Base-by-base conservation (phyloP, 2,329 filamentous ascomycete genomes). In the Aspergillus carbonarius region DNA sequence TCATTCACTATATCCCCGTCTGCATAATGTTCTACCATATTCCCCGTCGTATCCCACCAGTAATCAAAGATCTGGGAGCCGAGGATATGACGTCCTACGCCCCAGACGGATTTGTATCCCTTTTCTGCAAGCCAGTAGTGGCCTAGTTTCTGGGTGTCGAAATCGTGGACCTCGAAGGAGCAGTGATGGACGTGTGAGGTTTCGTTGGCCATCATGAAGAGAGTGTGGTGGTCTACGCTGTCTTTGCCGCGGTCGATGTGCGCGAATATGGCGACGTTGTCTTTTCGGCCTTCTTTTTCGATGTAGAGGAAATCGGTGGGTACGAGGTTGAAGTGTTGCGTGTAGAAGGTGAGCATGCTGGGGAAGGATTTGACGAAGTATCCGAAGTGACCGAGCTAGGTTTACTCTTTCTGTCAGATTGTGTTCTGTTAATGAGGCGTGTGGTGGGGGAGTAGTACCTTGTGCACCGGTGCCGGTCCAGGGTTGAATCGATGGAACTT, bases 141-240 rank as follows among this genome's bases (percentile, higher is more conserved):
- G 0, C 82, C 82, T 1, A 84, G 65, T 3, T 75, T 69, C 72
- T 84, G 82, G 1, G 78, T 79, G 57, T 84, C 82, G 51, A 81
- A 81, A 60, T 83, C 79, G 47, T 82, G 78, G 0, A 82, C 79
- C 57, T 83, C 82, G 51, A 82, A 84, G 0, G 70, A 74, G 37
- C 74, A 76, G 64, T 84, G 82, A 54, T 83, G 81, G 0, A 83
- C 79, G 60, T 82, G 80, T 0, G 68, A 61, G 30, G 62, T 66
- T 0, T 60, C 48, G n/a, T 68, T 67, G 0, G 65, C 62, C 17
- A 60, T 69, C 63, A 84, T 73, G 72, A 84, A 85, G 57, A 85
- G 80, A 5, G 74, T 76, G 60, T 85, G 83, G 61, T 85, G 83
- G 64, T 85, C 82, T 0, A 80, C 77, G 20, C 75, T 74, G 0